Conservation (phyloP, 768 basidiomycete species). For the Termitomyces sp. region DNA sequence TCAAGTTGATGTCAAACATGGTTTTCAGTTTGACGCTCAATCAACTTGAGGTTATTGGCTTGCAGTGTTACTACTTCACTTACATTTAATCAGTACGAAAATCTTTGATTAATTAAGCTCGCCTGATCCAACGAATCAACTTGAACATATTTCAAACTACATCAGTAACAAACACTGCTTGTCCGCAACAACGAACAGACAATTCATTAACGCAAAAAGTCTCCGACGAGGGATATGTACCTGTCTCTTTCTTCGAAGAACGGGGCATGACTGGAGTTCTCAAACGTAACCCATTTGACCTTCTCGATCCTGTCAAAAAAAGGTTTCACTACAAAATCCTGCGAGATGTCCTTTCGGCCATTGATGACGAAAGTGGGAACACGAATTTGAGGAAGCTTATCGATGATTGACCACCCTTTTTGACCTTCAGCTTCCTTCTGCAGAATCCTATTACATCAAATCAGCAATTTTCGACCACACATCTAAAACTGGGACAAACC, state of each 20-base stretch:
- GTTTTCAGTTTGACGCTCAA: background rate
- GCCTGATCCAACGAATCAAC: too few relatives aligned
- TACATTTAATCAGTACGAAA: too few relatives aligned
- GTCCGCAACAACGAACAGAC: background rate
- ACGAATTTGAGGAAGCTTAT: constrained; percentile 38
- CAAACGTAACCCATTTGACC: constrained; percentile 45
- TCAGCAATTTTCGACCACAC: background rate
- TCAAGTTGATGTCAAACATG: background rate
- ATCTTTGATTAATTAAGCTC: too few relatives aligned
- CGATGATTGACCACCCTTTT: constrained; percentile 42
- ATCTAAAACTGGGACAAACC: constrained; percentile 17
- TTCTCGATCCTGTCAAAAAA: constrained; percentile 37
- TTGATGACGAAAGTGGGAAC: constrained; percentile 42
- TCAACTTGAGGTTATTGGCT: too few relatives aligned
- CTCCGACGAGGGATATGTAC: constrained; percentile 35
- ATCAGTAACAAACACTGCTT: too few relatives aligned
- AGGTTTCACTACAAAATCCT: constrained; percentile 37
- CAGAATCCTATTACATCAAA: constrained; percentile 5
- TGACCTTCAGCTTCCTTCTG: constrained; percentile 21
- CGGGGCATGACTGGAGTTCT: constrained; percentile 44
- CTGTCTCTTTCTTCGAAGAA: constrained; percentile 41
- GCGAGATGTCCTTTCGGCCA: constrained; percentile 39
- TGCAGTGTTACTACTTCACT: too few relatives aligned
- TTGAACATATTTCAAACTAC: too few relatives aligned
- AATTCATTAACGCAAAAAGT: constrained; percentile 25